A percentile compares a stretch with the other conserved stretches of the same genome.
These are phyloP conservation scores for Ramichloridium luteum DNA, from an alignment of 2,329 filamentous ascomycete species.

Conservation along the genomic window DNA sequence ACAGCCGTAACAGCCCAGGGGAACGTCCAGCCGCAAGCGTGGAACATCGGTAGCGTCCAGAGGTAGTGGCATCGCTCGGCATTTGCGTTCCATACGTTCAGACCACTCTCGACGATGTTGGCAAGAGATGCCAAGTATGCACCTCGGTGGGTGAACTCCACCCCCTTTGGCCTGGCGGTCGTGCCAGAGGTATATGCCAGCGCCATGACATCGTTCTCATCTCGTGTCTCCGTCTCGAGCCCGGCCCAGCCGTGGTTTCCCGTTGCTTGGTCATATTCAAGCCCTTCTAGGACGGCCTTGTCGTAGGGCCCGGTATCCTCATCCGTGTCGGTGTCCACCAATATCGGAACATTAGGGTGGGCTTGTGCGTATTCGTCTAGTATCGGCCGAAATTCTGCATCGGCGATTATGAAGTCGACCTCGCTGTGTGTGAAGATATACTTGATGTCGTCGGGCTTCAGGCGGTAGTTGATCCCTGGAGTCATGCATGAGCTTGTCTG, in stretches of 20 bases:
- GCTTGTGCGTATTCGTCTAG: slow-evolving; percentile 52
- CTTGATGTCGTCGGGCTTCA: slow-evolving; percentile 72
- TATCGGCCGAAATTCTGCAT: slow-evolving; percentile 63
- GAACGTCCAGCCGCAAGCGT: slow-evolving; percentile 42
- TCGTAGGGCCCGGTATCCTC: slow-evolving; percentile 70
- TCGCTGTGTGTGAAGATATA: slow-evolving; percentile 87
- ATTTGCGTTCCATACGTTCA: slow-evolving; percentile 42
- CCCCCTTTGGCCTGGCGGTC: slow-evolving; percentile 82
- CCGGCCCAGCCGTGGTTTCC: slow-evolving; percentile 64
- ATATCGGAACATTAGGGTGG: slow-evolving; percentile 53
- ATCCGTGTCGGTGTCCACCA: slow-evolving; percentile 79
- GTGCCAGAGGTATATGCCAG: slow-evolving; percentile 92
- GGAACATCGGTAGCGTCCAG: slow-evolving; percentile 72
- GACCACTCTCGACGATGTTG: slow-evolving; percentile 77
- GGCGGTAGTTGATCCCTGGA: slow-evolving; percentile 52
- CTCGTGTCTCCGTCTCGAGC: slow-evolving; percentile 54
- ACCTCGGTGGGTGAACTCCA: slow-evolving; percentile 80
- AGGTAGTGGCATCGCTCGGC: slow-evolving; percentile 44
- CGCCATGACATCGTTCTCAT: slow-evolving; percentile 73
- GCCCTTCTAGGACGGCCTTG: slow-evolving; percentile 67
- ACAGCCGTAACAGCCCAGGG: slow-evolving; percentile 71
- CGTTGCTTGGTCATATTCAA: slow-evolving; percentile 55
- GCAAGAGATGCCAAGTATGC: slow-evolving; percentile 73
- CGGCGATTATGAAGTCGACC: slow-evolving; percentile 76
- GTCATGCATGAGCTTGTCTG: neutral